Evolutionary conservation across 129 eudicot species (phyloP).

Genomic region (Chrysanthemum seticuspe): DNA sequence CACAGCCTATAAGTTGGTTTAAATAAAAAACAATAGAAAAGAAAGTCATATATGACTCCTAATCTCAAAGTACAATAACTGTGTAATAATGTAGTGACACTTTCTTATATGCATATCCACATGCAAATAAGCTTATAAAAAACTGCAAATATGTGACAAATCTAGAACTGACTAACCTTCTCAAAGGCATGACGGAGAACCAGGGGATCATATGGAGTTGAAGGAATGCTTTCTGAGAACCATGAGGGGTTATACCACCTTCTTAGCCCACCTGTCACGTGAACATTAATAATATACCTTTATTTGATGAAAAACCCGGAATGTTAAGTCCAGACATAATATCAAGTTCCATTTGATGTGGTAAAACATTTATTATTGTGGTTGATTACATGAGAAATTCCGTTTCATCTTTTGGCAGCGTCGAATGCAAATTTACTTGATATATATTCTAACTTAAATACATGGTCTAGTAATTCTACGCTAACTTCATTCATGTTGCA

Average conservation of each 20-base stretch:
- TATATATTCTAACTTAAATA: not conserved
- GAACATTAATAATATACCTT: not conserved
- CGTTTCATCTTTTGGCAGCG: not conserved
- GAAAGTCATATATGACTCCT: too few relatives aligned
- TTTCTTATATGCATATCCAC: not conserved
- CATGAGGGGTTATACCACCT: slow-evolving; percentile 98
- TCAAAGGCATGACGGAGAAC: slow-evolving; percentile 81
- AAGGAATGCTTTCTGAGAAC: slow-evolving; percentile 74
- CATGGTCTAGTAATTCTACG: not conserved
- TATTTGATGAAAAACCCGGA: not conserved
- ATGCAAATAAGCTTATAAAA: not conserved
- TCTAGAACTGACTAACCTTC: slow-evolving; percentile 50
- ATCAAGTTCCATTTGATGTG: not conserved
- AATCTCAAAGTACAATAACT: too few relatives aligned
- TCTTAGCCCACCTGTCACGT: slow-evolving; percentile 63
- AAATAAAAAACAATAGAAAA: not conserved
- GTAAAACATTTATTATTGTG: not conserved
- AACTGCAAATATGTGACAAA: not conserved
- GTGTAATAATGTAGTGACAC: too few relatives aligned
- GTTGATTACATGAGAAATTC: not conserved
- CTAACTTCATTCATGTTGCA: not conserved
- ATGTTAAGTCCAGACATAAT: not conserved
- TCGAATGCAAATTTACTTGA: not conserved
- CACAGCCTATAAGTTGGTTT: slow-evolving; percentile 61
- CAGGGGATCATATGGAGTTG: slow-evolving; percentile 78